phyloP scores from a whole-genome alignment of 371 early-diverging fungal species.

The Apophysomyces elegans region DNA sequence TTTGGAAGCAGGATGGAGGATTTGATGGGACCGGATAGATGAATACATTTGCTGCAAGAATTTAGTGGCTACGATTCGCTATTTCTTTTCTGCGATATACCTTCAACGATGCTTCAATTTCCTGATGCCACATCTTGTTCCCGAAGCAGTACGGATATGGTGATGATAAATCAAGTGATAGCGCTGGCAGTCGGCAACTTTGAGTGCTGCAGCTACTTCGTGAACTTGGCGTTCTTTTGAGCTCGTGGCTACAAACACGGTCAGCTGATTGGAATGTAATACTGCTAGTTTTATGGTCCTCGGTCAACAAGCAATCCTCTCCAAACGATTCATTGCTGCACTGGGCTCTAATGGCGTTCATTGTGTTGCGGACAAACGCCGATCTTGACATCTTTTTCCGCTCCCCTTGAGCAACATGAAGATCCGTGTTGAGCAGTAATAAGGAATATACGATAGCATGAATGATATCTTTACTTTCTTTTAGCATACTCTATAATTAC shows the following conservation, averaged over 20 bases:
- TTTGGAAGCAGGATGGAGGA: conserved; percentile 54
- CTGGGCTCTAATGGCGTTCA: conserved; percentile 56
- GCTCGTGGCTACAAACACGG: conserved; percentile 4
- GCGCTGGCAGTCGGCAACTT: conserved; percentile 10
- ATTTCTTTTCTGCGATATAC: conserved; percentile 17
- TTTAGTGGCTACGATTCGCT: conserved; percentile 1
- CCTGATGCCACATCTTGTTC: conserved; percentile 38
- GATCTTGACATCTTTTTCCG: conserved; percentile 64
- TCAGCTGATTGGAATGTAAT: conserved; percentile 21
- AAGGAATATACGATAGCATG: conserved; percentile 88
- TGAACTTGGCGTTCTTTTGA: conserved; percentile 24
- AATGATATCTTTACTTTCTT: conserved; percentile 62
- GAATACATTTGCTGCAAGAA: conserved; percentile 60
- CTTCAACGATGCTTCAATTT: conserved; percentile 39
- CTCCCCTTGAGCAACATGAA: conserved; percentile 82
- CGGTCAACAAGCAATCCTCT: conserved; percentile 9
- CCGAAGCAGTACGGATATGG: conserved; percentile 13
- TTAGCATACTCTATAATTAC: not conserved
- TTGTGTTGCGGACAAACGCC: conserved; percentile 67
- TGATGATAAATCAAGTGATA: conserved; percentile 1
- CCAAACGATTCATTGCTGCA: conserved; percentile 19
- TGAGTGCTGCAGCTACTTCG: conserved; percentile 17
- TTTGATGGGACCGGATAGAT: conserved; percentile 64
- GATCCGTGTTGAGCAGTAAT: conserved; percentile 90
- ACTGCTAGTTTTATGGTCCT: conserved; percentile 23